Evolutionary conservation across 306 rosid species (phyloP).

Genomic region (Dicorynia guianensis): DNA sequence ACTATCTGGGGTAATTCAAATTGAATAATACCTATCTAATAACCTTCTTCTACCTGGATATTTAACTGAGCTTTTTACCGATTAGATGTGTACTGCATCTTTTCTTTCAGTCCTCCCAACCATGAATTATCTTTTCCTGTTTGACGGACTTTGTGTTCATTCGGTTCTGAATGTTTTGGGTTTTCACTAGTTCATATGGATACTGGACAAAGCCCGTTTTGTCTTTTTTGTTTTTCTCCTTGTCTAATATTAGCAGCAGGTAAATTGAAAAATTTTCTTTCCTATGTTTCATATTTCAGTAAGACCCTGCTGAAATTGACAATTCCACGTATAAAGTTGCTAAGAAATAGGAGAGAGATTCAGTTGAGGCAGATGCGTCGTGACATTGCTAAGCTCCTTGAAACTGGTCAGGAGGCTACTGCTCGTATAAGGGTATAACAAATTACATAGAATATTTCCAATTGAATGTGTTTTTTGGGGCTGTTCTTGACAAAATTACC

Average conservation of each 20-base stretch:
- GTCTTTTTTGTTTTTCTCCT: not conserved
- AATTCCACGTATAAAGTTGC: conserved; percentile 89
- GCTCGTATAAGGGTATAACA: conserved; percentile 84
- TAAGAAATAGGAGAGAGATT: conserved; percentile 88
- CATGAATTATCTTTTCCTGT: not conserved
- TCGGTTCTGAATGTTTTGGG: not conserved
- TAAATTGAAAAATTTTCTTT: conserved; percentile 22
- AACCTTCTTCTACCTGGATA: not conserved
- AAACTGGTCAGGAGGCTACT: conserved; percentile 98
- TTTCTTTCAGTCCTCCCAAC: not conserved
- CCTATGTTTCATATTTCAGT: conserved; percentile 50
- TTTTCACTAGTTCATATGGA: conserved; percentile 6
- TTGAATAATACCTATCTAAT: not conserved
- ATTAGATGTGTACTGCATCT: not conserved
- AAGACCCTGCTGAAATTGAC: conserved; percentile 91
- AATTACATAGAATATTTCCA: conserved; percentile 16
- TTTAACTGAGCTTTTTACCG: not conserved
- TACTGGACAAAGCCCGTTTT: not conserved
- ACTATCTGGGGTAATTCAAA: not conserved
- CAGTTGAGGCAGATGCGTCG: conserved; percentile 94
- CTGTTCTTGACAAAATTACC: conserved; percentile 20
- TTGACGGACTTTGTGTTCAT: not conserved
- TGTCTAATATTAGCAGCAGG: not conserved
- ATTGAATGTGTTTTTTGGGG: not conserved
- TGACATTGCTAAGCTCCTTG: conserved; percentile 95